These are phyloP conservation scores for Colletotrichum brevisporum DNA, from an alignment of 2,329 filamentous ascomycete genomes.

Conservation along the genomic window DNA sequence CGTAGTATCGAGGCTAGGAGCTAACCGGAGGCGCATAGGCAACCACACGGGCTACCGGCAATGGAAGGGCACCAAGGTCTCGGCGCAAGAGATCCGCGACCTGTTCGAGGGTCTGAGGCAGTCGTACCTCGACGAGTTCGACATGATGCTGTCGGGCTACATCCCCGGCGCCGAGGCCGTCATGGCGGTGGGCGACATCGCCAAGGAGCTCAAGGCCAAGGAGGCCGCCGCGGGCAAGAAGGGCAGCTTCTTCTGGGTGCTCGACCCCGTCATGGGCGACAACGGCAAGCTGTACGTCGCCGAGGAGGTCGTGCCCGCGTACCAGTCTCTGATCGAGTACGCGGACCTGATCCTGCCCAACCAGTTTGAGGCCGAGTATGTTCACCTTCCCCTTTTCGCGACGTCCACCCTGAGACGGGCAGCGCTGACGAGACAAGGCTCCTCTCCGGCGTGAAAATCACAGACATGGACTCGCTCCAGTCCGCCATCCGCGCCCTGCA, in stretches of 20 bases:
- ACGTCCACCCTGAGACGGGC: neutral
- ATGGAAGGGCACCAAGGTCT: conserved; percentile 86
- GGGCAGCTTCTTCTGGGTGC: conserved; percentile 93
- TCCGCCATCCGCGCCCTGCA: conserved; percentile 85
- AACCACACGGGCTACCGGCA: conserved; percentile 96
- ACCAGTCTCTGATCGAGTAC: conserved; percentile 82
- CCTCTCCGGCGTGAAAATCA: conserved; percentile 87
- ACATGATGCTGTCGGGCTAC: conserved; percentile 96
- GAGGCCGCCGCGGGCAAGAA: conserved; percentile 66
- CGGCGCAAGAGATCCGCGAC: conserved; percentile 85
- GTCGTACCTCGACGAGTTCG: conserved; percentile 88
- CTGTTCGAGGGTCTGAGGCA: conserved; percentile 88
- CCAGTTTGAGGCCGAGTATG: conserved; percentile 96
- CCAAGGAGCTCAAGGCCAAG: conserved; percentile 80
- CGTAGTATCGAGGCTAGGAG: neutral
- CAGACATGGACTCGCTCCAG: conserved; percentile 79
- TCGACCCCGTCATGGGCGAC: conserved; percentile 99
- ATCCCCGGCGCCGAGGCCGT: conserved; percentile 90
- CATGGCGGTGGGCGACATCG: conserved; percentile 87
- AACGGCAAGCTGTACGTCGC: conserved; percentile 93
- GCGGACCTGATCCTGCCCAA: conserved; percentile 96
- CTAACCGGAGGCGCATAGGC: conserved; percentile 65
- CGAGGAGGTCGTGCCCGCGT: conserved; percentile 91
- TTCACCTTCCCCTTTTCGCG: conserved; percentile 43
- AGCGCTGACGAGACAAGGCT: conserved; percentile 65